phyloP scores from a whole-genome alignment of 495 filamentous ascomycete species.

The Penicillium ochrochloron region DNA sequence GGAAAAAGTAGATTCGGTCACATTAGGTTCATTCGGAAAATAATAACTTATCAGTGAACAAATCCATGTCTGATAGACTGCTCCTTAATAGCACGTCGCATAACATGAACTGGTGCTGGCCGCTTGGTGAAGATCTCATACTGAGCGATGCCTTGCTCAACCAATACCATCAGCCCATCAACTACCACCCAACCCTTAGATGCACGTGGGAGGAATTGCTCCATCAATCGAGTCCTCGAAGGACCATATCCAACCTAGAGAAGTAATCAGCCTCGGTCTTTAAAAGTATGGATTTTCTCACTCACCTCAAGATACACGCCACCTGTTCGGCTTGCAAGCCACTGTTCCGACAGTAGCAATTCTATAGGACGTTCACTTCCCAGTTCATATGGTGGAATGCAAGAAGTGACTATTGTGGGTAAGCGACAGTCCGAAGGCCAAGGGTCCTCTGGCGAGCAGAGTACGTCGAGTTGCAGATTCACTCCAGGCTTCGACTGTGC shows the following conservation, averaged over 20 bases:
- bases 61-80: constrained; percentile 24
- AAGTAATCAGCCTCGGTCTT: constrained; percentile 49
- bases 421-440: constrained; percentile 56
- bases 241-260: constrained; percentile 43
- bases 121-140: constrained; percentile 77
- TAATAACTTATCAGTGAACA: constrained; percentile 11
- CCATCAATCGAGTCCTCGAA: constrained; percentile 58
- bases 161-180: constrained; percentile 69
- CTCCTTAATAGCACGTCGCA: constrained; percentile 44
- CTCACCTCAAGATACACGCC: constrained; percentile 70
- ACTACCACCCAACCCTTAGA: constrained; percentile 65
- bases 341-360: constrained; percentile 65
- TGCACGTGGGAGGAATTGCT: constrained; percentile 51
- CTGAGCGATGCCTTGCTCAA: constrained; percentile 74
- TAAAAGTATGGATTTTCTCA: neutral
- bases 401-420: constrained; percentile 70
- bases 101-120: constrained; percentile 67
- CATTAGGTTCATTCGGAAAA: neutral
- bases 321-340: constrained; percentile 75
- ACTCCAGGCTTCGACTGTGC: constrained; percentile 21
- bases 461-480: constrained; percentile 54
- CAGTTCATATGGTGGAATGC: constrained; percentile 64
- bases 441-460: constrained; percentile 50
- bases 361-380: constrained; percentile 59
- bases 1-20: neutral